These are phyloP conservation scores for Umbelopsis sp. DNA, from an alignment of 192 early-diverging fungal genomes.

Conservation along the genomic window DNA sequence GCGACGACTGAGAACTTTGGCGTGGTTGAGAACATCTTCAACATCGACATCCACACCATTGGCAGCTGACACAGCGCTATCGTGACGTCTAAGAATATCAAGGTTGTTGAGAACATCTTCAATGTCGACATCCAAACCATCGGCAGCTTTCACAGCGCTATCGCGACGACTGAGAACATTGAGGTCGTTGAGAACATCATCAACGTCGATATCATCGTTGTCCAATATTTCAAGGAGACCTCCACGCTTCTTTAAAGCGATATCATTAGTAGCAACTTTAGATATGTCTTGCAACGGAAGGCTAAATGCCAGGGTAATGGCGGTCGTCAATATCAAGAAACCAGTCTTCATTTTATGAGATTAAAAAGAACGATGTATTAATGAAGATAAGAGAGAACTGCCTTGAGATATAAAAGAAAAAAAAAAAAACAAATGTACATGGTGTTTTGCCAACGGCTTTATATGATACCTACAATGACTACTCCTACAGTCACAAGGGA, in stretches of 20 bases:
- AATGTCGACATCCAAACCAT: background rate
- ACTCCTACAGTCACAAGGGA: constrained; percentile 11
- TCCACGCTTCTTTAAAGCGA: too few species aligned
- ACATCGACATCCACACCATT: background rate
- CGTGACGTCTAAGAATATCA: background rate
- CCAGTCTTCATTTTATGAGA: background rate
- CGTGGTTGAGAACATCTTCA: background rate
- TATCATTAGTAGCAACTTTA: background rate
- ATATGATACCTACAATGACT: background rate
- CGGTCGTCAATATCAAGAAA: background rate
- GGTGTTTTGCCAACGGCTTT: background rate
- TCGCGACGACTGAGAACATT: background rate
- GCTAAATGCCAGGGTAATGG: constrained; percentile 1
- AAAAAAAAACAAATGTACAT: background rate
- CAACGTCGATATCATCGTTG: background rate
- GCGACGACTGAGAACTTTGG: background rate
- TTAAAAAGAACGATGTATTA: background rate
- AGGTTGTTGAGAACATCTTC: background rate
- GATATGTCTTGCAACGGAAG: background rate
- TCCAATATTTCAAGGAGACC: too few species aligned
- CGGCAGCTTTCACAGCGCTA: background rate
- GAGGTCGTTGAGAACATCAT: background rate
- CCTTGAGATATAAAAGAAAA: background rate
- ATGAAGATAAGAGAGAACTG: background rate
- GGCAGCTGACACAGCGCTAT: background rate